A percentile compares a stretch with the other conserved stretches of the same genome.
Evolutionary conservation across 1,139 yeast species (phyloP).

Genomic region (Yamadazyma sp.): DNA sequence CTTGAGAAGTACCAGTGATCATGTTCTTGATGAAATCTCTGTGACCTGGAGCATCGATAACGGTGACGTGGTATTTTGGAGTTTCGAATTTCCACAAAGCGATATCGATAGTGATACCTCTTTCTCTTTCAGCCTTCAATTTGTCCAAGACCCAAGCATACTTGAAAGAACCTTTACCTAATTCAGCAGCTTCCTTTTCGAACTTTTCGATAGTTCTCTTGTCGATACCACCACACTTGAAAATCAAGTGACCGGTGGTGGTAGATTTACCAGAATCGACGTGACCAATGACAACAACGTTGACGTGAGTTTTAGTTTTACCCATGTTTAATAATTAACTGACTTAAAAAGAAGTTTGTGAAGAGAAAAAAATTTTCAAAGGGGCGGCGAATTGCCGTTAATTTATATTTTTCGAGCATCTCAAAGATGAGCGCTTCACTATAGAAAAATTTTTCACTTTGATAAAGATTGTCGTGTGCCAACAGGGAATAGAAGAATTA

Average conservation of each 20-base stretch:
- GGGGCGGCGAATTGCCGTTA: conserved; percentile 10
- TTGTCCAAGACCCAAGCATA: conserved; percentile 98
- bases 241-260: conserved; percentile 98
- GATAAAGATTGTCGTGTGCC: conserved; percentile 2
- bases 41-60: conserved; percentile 95
- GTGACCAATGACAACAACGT: conserved; percentile 99
- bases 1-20: conserved; percentile 93
- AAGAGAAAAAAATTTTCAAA: conserved; percentile 6
- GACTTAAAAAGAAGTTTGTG: neutral
- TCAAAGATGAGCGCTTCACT: conserved; percentile 1
- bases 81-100: conserved; percentile 97
- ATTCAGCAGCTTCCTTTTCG: conserved; percentile 98
- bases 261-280: conserved; percentile 90
- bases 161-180: conserved; percentile 98
- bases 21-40: conserved; percentile 96
- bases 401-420: conserved; percentile 9
- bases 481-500: neutral
- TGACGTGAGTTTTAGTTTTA: conserved; percentile 64
- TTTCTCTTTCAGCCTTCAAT: conserved; percentile 94
- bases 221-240: conserved; percentile 91
- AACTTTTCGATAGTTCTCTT: conserved; percentile 98
- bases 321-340: conserved; percentile 4
- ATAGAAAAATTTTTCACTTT: conserved; percentile 7
- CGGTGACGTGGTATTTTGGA: conserved; percentile 90
- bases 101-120: conserved; percentile 95